Base-by-base conservation (phyloP, 2,329 filamentous ascomycete genomes). In the Aspergillus carbonarius region DNA sequence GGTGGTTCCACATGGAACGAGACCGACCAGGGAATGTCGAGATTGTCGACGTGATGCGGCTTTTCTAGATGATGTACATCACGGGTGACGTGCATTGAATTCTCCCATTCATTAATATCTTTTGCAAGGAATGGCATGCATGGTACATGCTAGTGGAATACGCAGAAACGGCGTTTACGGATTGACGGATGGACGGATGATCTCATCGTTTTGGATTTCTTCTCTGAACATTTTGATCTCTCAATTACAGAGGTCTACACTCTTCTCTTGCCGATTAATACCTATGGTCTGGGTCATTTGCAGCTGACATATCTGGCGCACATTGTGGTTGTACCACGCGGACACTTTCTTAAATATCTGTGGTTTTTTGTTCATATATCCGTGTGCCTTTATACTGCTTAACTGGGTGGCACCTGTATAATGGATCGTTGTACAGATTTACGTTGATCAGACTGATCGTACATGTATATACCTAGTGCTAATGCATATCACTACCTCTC, bases 1-100 rank as follows among this genome's bases (percentile, higher is more conserved):
- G 76, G 76, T 78, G 76, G 76, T 76, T 72, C 58, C 76, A 79
- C 58, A 72, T 77, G 66, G 76, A 79, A 63, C 71, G 76, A 40
- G 76, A 78, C 59, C 74, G 74, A 35, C 71, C 72, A 12, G 64
- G 66, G 32, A 69, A 69, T 35, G 60, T 68, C 12, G 71, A 75
- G 40, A 62, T 72, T 42, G 66, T 75, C 53, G 68, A 72, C 34
- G 56, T 70, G 27, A 70, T 70, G 58, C 67, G 68, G 54, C 71
- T 77, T 39, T 76, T 77, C 50, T 76, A 63, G 69, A n/a, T 25
- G 25, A 30, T 32, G 37, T 40, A 37, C 25, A 34, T 42, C 34
- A 18, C 37, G 25, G 44, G 17, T 49, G 15, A 49, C 20, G 32
- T 32, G 47, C 44, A 39, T 52, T 40, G 25, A 27, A 15, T 37